phyloP scores from a whole-genome alignment of 1,139 yeast species.

The Nakaseomyces sp. region DNA sequence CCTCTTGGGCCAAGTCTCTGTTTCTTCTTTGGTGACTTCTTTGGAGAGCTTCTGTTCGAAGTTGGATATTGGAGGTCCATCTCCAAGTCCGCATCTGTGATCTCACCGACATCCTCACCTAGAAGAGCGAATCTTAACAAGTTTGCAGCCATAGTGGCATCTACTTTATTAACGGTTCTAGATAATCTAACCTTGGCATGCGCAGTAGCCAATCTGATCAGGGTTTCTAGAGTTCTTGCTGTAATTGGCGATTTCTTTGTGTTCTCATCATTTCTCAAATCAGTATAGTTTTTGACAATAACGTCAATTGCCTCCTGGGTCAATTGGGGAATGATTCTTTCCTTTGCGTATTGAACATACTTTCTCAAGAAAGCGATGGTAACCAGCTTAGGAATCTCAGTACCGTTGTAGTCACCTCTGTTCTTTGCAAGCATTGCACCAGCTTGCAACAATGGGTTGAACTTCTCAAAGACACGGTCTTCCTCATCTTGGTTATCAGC shows the following conservation, averaged over 20 bases:
- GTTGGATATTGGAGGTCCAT: slow-evolving; percentile 4
- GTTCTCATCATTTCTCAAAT: slow-evolving; percentile 72
- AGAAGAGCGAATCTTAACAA: slow-evolving; percentile 78
- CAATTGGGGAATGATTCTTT: slow-evolving; percentile 73
- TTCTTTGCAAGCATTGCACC: slow-evolving; percentile 46
- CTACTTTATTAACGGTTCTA: slow-evolving; percentile 60
- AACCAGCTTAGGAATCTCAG: slow-evolving; percentile 51
- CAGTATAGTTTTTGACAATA: slow-evolving; percentile 72
- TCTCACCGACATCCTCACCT: slow-evolving; percentile 33
- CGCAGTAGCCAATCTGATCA: slow-evolving; percentile 91
- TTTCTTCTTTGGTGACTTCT: slow-evolving; percentile 30
- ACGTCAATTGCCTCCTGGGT: slow-evolving; percentile 72
- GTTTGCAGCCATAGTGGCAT: slow-evolving; percentile 82
- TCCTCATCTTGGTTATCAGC: slow-evolving; percentile 34
- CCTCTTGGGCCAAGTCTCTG: slow-evolving; percentile 17
- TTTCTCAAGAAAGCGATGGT: slow-evolving; percentile 83
- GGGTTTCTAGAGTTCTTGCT: slow-evolving; percentile 93
- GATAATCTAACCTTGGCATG: slow-evolving; percentile 93
- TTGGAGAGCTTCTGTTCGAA: slow-evolving; percentile 21
- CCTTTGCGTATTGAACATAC: slow-evolving; percentile 89
- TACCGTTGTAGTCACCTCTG: slow-evolving; percentile 33
- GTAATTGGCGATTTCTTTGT: slow-evolving; percentile 92
- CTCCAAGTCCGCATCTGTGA: slow-evolving; percentile 21
- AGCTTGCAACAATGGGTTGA: slow-evolving; percentile 73
- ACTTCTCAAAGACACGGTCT: slow-evolving; percentile 63